These are phyloP conservation scores for Cercis canadensis DNA, from an alignment of 306 rosid species.

Conservation along the genomic window DNA sequence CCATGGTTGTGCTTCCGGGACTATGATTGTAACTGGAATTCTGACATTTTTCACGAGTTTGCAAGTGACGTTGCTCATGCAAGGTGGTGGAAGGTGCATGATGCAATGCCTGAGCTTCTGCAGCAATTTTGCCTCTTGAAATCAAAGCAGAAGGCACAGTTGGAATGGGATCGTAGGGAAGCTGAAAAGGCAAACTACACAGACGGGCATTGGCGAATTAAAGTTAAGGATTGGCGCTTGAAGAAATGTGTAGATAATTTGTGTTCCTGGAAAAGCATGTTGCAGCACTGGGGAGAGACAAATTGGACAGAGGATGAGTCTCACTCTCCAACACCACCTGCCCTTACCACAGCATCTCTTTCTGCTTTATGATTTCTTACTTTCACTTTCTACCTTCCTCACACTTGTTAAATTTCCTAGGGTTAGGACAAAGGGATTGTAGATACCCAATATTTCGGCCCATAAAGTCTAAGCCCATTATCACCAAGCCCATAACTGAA, in stretches of 20 bases:
- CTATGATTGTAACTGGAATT: constrained; percentile 93
- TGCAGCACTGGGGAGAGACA: constrained; percentile 95
- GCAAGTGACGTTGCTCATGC: constrained; percentile 90
- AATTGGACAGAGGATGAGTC: constrained; percentile 84
- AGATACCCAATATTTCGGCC: no score
- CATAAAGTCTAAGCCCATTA: no score
- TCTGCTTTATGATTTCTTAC: constrained; percentile 35
- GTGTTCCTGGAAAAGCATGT: constrained; percentile 87
- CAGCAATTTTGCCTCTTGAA: constrained; percentile 78
- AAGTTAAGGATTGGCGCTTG: constrained; percentile 64
- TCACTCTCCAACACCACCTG: constrained; percentile 62
- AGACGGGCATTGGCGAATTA: constrained; percentile 83
- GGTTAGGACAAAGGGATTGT: constrained; percentile 26
- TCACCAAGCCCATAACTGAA: no score
- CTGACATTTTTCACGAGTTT: constrained; percentile 78
- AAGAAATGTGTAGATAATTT: constrained; percentile 73
- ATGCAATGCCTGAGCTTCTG: constrained; percentile 80
- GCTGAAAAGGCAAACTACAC: constrained; percentile 76
- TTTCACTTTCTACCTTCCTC: constrained; percentile 21
- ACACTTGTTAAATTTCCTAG: constrained; percentile 1
- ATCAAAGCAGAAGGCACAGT: constrained; percentile 91
- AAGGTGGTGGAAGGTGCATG: constrained; percentile 93
- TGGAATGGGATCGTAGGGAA: constrained; percentile 83
- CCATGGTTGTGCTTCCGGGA: constrained; percentile 76
- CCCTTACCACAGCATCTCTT: constrained; percentile 44